Percentiles rank a stretch among this genome's conserved stretches.
Conservation (phyloP, 805 yeast genomes). For the Kodamaea leandrae region DNA sequence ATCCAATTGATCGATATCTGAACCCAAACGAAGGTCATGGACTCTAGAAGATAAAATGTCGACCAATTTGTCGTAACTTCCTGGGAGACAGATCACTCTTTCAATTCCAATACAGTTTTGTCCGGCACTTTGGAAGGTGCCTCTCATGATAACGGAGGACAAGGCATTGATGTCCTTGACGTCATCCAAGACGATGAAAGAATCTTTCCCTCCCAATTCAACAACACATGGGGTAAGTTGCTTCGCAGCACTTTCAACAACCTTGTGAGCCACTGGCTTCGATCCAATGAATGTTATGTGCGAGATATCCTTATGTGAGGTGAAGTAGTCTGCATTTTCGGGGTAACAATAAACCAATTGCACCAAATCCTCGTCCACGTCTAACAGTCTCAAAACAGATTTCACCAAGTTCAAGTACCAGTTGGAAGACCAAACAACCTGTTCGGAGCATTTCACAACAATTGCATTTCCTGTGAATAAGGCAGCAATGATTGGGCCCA, state of each 20-base stretch:
- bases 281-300: conserved; percentile 97
- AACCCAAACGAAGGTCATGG: conserved; percentile 68
- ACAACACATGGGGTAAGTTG: conserved; percentile 93
- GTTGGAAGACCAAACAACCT: conserved; percentile 91
- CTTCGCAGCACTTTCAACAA: conserved; percentile 76
- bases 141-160: conserved; percentile 80
- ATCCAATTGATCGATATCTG: conserved; percentile 86
- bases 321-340: conserved; percentile 79
- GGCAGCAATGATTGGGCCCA: conserved; percentile 91
- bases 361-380: conserved; percentile 75
- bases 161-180: conserved; percentile 55
- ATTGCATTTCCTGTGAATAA: conserved; percentile 89
- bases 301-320: conserved; percentile 75
- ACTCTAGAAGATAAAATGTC: conserved; percentile 57
- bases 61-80: conserved; percentile 62
- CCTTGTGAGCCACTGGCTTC: conserved; percentile 89
- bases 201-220: conserved; percentile 96
- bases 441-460: conserved; percentile 91
- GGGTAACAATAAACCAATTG: conserved; percentile 91
- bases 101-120: conserved; percentile 98
- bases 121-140: conserved; percentile 95
- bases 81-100: conserved; percentile 78
- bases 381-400: conserved; percentile 69
- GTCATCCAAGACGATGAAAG: conserved; percentile 83
- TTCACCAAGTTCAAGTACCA: conserved; percentile 73